These are phyloP conservation scores for Coemansia sp. DNA, from an alignment of 192 early-diverging fungal genomes.

Conservation along the genomic window DNA sequence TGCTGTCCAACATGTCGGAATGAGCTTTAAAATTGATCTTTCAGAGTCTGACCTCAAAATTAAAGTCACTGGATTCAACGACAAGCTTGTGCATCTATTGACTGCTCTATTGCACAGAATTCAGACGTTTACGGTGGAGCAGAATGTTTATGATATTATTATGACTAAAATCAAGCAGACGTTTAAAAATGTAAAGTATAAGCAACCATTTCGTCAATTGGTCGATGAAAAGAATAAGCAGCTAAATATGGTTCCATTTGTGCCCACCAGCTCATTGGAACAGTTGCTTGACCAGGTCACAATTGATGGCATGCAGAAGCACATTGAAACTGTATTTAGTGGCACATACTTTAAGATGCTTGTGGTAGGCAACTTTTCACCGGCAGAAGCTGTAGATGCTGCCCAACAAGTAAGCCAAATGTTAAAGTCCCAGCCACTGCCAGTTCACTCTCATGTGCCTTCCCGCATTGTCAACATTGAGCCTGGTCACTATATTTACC, in stretches of 20 bases:
- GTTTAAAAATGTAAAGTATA: no score
- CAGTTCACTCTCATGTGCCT: not conserved
- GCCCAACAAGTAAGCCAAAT: conserved; percentile 54
- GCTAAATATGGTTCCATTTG: no score
- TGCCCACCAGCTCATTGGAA: not conserved
- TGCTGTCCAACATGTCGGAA: not conserved
- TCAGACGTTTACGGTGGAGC: not conserved
- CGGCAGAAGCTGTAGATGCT: conserved; percentile 60
- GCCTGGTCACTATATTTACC: conserved; percentile 31
- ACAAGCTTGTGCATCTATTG: not conserved
- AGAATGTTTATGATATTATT: not conserved
- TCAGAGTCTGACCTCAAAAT: not conserved
- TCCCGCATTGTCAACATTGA: conserved; percentile 5
- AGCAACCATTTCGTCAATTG: no score
- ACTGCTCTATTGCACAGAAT: not conserved
- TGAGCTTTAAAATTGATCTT: not conserved
- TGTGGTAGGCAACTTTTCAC: conserved; percentile 74
- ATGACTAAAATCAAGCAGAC: not conserved
- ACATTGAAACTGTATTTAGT: not conserved
- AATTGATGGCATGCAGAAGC: not conserved
- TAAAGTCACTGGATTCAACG: not conserved
- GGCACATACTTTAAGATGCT: conserved; percentile 67
- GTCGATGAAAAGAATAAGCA: no score
- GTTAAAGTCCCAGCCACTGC: conserved; percentile 58
- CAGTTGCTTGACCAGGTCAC: not conserved